Base-by-base conservation (phyloP, 352 stramenopile genomes). In the Globisporangium heterothallicum region DNA sequence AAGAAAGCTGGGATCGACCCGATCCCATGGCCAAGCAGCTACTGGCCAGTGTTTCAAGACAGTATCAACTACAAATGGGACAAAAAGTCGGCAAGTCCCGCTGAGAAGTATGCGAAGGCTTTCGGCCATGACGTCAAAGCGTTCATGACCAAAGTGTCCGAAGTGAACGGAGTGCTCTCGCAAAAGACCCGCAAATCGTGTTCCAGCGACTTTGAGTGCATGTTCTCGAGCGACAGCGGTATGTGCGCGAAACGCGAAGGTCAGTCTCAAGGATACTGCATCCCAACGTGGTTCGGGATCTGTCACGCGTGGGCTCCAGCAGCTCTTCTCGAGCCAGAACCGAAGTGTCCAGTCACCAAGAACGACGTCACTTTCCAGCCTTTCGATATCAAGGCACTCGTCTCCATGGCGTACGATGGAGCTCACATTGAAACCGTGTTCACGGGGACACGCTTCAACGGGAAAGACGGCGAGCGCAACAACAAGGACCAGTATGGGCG, bases 131-230 rank as follows among this genome's bases (percentile, higher is more conserved):
- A 46, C 41, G 41, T 46, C 12, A 25, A 55, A 1, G 24, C 34
- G 26, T 29, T 40, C 8, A 75, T 60, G 53, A 49, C 70, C 38
- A 63, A 76, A 49, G 41, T 46, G 18, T 66, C 30, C 70, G 70
- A 14, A n/a, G 21, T 40, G 4, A 49, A 36, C 2, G 50, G 32
- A 10, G 32, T 32, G 22, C 36, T 58, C 36, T 13, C 22, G 12
- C 41, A 27, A 54, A 67, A 56, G 43, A 61, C 53, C 8, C 64
- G 64, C n/a, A 48, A 21, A 8, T 38, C 16, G 12, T 80, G 70
- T 49, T 66, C 53, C 22, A 40, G 12, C 0, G 56, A 61, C 4
- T 48, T 38, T 8, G 61, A 74, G 8, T 80, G 70, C 46, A 56
- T 56, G 19, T 13, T 12, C 6, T 44, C 70, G 6, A 64, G 68